Evolutionary conservation across 805 yeast species (phyloP), one percentile per base, ranked within the genome.

Genomic region (Schwanniomyces vanrijiae): DNA sequence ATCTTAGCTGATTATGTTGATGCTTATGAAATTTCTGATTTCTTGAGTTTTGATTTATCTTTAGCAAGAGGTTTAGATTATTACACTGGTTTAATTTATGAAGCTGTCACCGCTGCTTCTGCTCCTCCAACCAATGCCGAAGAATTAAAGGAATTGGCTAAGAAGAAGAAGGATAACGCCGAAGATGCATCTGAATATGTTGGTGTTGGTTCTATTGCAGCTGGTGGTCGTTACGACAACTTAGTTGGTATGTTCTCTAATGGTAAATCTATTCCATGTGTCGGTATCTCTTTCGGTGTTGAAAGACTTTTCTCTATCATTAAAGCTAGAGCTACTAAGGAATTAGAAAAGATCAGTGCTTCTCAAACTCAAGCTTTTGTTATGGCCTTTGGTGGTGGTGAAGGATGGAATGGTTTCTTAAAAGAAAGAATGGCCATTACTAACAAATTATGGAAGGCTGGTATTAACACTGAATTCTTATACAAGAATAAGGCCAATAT

Each of bases 341-440:
- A 82, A 44, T 77, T 80, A 55, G 83, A 83, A 26, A 75, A 78
- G 56, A 76, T 91, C 47, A 82, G 94, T 58, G 83, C 97, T 29
- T 79, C 91, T 24, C 83, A 92, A 33, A 95, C 99, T 16, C 96
- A 94, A 66, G 98, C 89, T 11, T 94, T 77, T 62, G 86, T 94
- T 42, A 91, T 94, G 97, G 98, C 99, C 1, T 91, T 94, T 62
- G 99, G 99, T 55, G 98, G 97, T 60, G 99, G 98, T 60, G 88
- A 88, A 58, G 95, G 86, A 51, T 91, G 97, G 97, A 83, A 77
- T 50, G 99, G 98, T 5, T 90, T 88, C 73, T 73, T 94, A 60
- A 81, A 83, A 48, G 97, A 94, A 73, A 86, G 99, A 74, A 90
- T 94, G 96, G 59, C 78, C 25, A 80, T 94, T 40, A 83, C 97